Evolutionary conservation across 2,329 filamentous ascomycete genomes (phyloP), one percentile per base, ranked within the genome.

Genomic region (Hypoxylon sp.): DNA sequence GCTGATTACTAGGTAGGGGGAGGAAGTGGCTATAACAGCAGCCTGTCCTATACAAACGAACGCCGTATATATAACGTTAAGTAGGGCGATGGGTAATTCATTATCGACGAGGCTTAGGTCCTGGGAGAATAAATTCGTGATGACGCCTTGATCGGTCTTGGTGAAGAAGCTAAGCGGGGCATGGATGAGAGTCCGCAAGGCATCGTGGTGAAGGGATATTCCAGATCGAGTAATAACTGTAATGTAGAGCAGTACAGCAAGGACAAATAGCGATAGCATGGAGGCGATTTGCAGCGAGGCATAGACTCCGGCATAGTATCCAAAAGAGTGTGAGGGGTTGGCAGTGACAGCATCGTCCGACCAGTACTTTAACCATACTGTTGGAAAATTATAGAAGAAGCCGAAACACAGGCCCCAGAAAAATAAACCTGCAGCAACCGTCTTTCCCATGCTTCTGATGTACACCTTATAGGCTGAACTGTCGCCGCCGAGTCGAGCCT

Each of bases 1-100:
- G 1, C 78, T 78, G 4, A 81, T 76, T 1, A 79, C 78, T 0
- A 82, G 75, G 57, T 81, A 83, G 74, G 59, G 80, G 72, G 29
- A 81, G 71, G 43, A 70, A 6, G 65, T 68, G 30, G 78, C 78
- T 23, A 85, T 79, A 1, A 85, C 74, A 7, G 77, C 78, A 61
- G 81, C 78, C 69, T 84, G 81, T 12, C 79, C 78, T 16, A 82
- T 71, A n/a, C 69, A 29, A 34, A 69, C 47, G 59, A 69, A 62
- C 2, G 48, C 41, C 0, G 47, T 21, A 12, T 32, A 60, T 14
- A 66, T 58, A 2, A 45, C 43, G 16, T 66, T 73, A n/a, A 78
- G 25, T 3, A 78, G 67, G 1, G 74, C 69, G 5, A 68, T 58
- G 0, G 79, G 79, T 0, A 81, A 64, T 21, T 78, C 75, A 50